Conservation (phyloP, 208 protist species). For the Phytomonas francai region DNA sequence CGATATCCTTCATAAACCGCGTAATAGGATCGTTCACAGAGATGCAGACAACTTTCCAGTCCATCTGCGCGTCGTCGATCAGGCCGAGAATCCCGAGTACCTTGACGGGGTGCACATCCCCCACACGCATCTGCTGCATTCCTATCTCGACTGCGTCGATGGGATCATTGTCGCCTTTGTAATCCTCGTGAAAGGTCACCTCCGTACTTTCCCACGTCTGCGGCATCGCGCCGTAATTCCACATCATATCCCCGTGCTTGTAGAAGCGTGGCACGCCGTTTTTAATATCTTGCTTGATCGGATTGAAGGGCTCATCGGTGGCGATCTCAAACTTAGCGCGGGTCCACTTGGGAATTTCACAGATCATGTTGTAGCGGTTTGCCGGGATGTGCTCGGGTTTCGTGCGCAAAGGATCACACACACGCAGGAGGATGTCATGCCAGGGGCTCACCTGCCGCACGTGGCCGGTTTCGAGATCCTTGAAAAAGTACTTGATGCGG, state of each 20-base stretch:
- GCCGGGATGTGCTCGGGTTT: constrained; percentile 69
- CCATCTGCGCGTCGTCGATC: constrained; percentile 93
- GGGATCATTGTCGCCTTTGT: constrained; percentile 87
- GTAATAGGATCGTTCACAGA: constrained; percentile 85
- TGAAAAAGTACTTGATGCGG: constrained; percentile 88
- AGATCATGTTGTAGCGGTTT: constrained; percentile 91
- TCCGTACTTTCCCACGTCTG: constrained; percentile 95
- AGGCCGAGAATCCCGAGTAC: constrained; percentile 90
- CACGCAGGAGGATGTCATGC: constrained; percentile 88
- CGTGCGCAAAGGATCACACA: constrained; percentile 82
- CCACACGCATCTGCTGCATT: constrained; percentile 73
- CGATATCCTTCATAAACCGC: constrained; percentile 86
- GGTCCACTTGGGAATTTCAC: constrained; percentile 93
- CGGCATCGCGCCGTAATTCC: constrained; percentile 95
- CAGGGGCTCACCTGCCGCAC: constrained; percentile 82
- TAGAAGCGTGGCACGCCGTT: constrained; percentile 94
- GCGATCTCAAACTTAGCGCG: constrained; percentile 95
- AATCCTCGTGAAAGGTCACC: constrained; percentile 62
- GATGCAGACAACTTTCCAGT: constrained; percentile 93
- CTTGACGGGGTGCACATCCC: constrained; percentile 78
- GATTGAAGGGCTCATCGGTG: constrained; percentile 91
- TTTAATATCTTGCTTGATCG: constrained; percentile 95
- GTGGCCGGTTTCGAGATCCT: constrained; percentile 69
- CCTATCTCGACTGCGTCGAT: constrained; percentile 90
- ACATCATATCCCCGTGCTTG: constrained; percentile 95